phyloP scores from a whole-genome alignment of 257 asterid genomes.

The Nemophila menziesii region DNA sequence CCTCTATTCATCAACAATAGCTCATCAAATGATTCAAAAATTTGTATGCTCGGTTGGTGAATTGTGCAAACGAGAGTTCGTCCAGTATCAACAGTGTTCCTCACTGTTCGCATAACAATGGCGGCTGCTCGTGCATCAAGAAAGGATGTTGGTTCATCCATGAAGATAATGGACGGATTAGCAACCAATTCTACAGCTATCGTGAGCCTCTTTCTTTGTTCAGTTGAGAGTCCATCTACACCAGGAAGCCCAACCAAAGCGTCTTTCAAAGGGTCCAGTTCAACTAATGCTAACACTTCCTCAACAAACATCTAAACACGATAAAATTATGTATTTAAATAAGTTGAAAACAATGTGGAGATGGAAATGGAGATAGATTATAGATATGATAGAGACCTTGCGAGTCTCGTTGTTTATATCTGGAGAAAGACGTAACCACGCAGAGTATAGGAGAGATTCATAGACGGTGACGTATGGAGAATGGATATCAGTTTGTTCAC shows the following conservation, averaged over 20 bases:
- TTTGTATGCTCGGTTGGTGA: constrained; percentile 84
- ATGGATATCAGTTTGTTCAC: constrained; percentile 84
- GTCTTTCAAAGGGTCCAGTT: constrained; percentile 51
- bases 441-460: constrained; percentile 78
- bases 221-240: constrained; percentile 74
- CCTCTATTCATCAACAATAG: constrained; percentile 61
- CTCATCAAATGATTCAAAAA: constrained; percentile 53
- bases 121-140: constrained; percentile 96
- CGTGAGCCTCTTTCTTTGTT: constrained; percentile 75
- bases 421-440: constrained; percentile 83
- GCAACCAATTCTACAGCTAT: constrained; percentile 82
- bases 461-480: constrained; percentile 77
- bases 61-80: constrained; percentile 82
- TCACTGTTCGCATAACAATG: constrained; percentile 71
- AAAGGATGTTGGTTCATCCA: constrained; percentile 90
- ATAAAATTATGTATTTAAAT: background rate
- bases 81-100: constrained; percentile 82
- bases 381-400: constrained; percentile 31
- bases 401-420: constrained; percentile 59
- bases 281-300: constrained; percentile 81
- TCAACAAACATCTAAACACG: constrained; percentile 66
- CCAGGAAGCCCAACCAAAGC: constrained; percentile 86
- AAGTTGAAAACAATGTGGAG: background rate
- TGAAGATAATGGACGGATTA: constrained; percentile 75
- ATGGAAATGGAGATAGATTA: background rate